phyloP scores from a whole-genome alignment of 768 basidiomycete genomes.

The Kwoniella sp. region DNA sequence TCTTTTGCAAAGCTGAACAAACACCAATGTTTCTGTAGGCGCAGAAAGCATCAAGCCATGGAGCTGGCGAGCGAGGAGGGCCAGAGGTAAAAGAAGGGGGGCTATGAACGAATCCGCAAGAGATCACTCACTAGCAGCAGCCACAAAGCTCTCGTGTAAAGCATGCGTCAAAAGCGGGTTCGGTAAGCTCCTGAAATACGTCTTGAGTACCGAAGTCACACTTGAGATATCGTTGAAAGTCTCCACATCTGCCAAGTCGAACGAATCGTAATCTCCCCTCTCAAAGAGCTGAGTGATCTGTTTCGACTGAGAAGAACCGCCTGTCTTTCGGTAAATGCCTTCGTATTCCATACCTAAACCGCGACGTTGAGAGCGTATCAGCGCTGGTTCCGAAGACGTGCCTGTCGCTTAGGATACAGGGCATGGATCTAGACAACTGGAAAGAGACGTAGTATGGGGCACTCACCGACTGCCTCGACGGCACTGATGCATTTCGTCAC shows the following conservation, averaged over 20 bases:
- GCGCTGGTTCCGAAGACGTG: too few relatives aligned
- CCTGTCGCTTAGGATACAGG: too few relatives aligned
- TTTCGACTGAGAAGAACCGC: slow-evolving; percentile 88
- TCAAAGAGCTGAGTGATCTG: slow-evolving; percentile 93
- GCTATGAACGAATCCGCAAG: too few relatives aligned
- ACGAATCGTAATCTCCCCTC: slow-evolving; percentile 81
- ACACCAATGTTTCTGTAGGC: too few relatives aligned
- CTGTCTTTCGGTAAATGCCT: slow-evolving; percentile 97
- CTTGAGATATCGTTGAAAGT: slow-evolving; percentile 97
- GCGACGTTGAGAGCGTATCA: too few relatives aligned
- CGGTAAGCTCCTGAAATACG: slow-evolving; percentile 90
- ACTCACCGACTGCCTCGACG: slow-evolving; percentile 80
- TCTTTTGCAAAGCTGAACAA: too few relatives aligned
- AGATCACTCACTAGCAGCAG: slow-evolving; percentile 63
- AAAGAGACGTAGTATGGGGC: background rate
- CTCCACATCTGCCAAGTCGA: slow-evolving; percentile 82
- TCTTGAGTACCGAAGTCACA: slow-evolving; percentile 94
- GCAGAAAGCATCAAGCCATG: background rate
- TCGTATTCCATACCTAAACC: slow-evolving; percentile 83
- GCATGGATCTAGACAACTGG: too few relatives aligned
- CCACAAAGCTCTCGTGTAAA: slow-evolving; percentile 85
- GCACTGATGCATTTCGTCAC: slow-evolving; percentile 96
- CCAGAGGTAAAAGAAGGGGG: too few relatives aligned
- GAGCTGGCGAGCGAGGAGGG: too few relatives aligned
- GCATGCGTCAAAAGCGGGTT: slow-evolving; percentile 86